These are phyloP conservation scores for Podila epigama DNA, from an alignment of 192 early-diverging fungal genomes.

Conservation along the genomic window DNA sequence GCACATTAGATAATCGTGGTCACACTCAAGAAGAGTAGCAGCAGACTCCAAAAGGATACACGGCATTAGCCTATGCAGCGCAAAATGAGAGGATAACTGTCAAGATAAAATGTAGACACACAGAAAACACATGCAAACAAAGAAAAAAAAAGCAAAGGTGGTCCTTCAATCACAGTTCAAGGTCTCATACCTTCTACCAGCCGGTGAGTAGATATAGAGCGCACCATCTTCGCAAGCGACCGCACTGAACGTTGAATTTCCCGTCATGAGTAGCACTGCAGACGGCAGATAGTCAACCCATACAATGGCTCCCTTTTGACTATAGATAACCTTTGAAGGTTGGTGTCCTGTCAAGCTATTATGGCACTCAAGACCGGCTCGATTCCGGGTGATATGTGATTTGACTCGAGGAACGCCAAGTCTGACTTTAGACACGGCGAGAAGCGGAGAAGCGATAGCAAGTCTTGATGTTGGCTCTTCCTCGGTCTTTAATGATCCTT, in stretches of 20 bases:
- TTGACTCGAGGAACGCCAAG: slow-evolving; percentile 57
- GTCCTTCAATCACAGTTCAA: background rate
- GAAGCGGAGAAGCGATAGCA: slow-evolving; percentile 49
- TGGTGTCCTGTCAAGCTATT: slow-evolving; percentile 35
- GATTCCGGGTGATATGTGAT: slow-evolving; percentile 43
- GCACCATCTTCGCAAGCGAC: slow-evolving; percentile 72
- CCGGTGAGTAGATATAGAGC: slow-evolving; percentile 68
- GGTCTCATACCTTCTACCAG: slow-evolving; percentile 72
- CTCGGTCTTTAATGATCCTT: slow-evolving; percentile 9
- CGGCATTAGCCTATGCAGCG: slow-evolving; percentile 66
- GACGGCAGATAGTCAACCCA: slow-evolving; percentile 70
- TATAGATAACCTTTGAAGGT: slow-evolving; percentile 57
- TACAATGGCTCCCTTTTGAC: slow-evolving; percentile 51
- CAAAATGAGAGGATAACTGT: background rate
- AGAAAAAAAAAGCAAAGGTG: slow-evolving; percentile 5
- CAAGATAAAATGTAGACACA: background rate
- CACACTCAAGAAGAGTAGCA: slow-evolving; percentile 63
- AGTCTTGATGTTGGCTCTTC: slow-evolving; percentile 28
- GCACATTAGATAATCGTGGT: slow-evolving; percentile 67
- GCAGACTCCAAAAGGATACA: slow-evolving; percentile 69
- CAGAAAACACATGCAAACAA: background rate
- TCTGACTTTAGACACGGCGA: slow-evolving; percentile 54
- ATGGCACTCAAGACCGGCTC: slow-evolving; percentile 37
- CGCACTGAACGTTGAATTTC: slow-evolving; percentile 64
- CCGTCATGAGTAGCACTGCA: slow-evolving; percentile 66